A percentile compares a stretch with the other conserved stretches of the same genome.
phyloP scores from a whole-genome alignment of 116 monocot genomes.

The Phalaenopsis hybrid region DNA sequence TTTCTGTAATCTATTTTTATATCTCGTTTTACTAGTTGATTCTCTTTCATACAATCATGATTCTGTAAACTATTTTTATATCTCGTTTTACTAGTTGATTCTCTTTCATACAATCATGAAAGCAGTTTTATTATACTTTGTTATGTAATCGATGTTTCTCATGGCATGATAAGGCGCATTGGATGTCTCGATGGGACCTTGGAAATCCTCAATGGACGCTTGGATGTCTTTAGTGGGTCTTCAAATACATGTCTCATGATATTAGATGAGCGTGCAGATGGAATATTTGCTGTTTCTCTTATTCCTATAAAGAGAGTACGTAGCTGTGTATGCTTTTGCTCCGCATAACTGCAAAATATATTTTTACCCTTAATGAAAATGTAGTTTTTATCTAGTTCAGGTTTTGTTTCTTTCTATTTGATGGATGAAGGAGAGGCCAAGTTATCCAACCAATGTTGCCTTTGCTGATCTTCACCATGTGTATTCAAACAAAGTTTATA shows the following conservation, averaged over 20 bases:
- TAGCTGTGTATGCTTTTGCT: neutral
- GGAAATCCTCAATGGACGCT: neutral
- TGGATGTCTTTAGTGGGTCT: neutral
- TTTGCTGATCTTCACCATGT: neutral
- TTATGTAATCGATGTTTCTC: neutral
- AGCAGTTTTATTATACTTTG: neutral
- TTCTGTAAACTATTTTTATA: no score
- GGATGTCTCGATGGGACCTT: neutral
- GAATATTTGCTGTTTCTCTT: neutral
- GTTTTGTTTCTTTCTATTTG: neutral
- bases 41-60: neutral
- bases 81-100: no score
- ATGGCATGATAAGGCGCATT: neutral
- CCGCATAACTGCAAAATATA: neutral
- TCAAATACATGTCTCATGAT: neutral
- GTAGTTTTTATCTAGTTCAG: neutral
- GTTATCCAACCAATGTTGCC: neutral
- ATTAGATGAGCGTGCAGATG: neutral
- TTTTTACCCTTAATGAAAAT: neutral
- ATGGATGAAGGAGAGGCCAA: neutral
- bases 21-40: neutral
- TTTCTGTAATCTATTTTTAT: neutral
- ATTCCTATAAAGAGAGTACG: neutral
- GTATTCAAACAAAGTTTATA: neutral
- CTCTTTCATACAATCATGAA: slow-evolving; percentile 8